Evolutionary conservation across 257 asterid genomes (phyloP), one percentile per base, ranked within the genome.

Genomic region (Oldenlandia corymbosa): DNA sequence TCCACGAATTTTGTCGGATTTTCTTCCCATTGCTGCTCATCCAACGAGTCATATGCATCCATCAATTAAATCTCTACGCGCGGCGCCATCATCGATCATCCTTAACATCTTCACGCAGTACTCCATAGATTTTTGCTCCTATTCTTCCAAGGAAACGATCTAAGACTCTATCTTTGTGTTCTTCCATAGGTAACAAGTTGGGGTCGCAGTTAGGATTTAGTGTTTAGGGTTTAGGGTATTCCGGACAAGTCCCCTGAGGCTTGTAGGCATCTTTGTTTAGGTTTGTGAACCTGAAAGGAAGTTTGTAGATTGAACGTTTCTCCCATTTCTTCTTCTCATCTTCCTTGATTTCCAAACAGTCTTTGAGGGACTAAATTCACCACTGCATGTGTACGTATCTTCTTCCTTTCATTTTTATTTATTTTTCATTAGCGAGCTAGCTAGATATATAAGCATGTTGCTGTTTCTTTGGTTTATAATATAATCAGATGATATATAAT

Each of bases 141-240:
- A 82, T 58, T 45, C 85, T 41, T 37, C 60, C 52, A 36, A 76
- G 74, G 75, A 76, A 80, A 10, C 49, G 8, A 0, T 2, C 1
- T 11, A 52, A 7, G 1, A 23, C 58, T 30, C 58, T 11, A 32
- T 27, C 2, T n/a, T 84, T 84, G 75, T 84, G 87, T 41, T 46
- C 70, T 63, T 84, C 90, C 90, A 84, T 79, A 4, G 73, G 63
- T 60, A 6, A 59, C 52, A 79, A 27, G 55, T 53, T 30, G 1
- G 17, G 23, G 7, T 32, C 2, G 17, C 70, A 71, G 41, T 69
- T 43, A 39, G 79, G 87, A 41, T 84, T 81, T 23, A 88, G 88
- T 1, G 87, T 85, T 1, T 81, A 56, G 3, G 88, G 81, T 42
- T 77, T 76, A 7, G 56, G n/a, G n/a, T n/a, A n/a, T n/a, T n/a